Conservation (phyloP, 805 yeast genomes). For the Grigorovia humatica region DNA sequence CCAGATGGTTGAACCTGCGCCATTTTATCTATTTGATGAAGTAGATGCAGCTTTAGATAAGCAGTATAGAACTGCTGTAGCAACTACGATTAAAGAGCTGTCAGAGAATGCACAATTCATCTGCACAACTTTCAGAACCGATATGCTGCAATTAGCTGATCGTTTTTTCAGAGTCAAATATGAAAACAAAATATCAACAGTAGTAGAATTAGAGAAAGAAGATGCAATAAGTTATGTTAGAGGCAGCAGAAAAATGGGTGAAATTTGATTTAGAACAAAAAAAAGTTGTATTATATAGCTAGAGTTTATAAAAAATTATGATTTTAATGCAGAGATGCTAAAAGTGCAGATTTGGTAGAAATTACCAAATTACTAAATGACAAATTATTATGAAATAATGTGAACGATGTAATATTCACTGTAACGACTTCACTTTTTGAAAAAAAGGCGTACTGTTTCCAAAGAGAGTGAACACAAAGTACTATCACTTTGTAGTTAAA, state of each 20-base stretch:
- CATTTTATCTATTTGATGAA: slow-evolving; percentile 92
- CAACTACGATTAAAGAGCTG: slow-evolving; percentile 55
- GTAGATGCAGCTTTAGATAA: slow-evolving; percentile 93
- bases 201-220: slow-evolving; percentile 55
- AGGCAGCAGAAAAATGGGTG: slow-evolving; percentile 33
- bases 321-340: neutral
- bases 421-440: neutral
- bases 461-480: neutral
- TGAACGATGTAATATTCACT: neutral
- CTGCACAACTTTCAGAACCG: slow-evolving; percentile 93
- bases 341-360: too few relatives aligned
- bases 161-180: slow-evolving; percentile 82
- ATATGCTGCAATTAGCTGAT: slow-evolving; percentile 79
- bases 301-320: neutral
- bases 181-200: slow-evolving; percentile 69
- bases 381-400: neutral
- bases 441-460: too few relatives aligned
- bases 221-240: slow-evolving; percentile 81
- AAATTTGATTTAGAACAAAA: slow-evolving; percentile 5
- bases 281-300: neutral
- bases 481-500: neutral
- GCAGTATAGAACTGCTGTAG: slow-evolving; percentile 82
- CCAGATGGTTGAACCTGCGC: slow-evolving; percentile 93
- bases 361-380: too few relatives aligned
- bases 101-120: slow-evolving; percentile 76